phyloP scores from a whole-genome alignment of 2,329 filamentous ascomycete species.

The Lecanicillium sp. region DNA sequence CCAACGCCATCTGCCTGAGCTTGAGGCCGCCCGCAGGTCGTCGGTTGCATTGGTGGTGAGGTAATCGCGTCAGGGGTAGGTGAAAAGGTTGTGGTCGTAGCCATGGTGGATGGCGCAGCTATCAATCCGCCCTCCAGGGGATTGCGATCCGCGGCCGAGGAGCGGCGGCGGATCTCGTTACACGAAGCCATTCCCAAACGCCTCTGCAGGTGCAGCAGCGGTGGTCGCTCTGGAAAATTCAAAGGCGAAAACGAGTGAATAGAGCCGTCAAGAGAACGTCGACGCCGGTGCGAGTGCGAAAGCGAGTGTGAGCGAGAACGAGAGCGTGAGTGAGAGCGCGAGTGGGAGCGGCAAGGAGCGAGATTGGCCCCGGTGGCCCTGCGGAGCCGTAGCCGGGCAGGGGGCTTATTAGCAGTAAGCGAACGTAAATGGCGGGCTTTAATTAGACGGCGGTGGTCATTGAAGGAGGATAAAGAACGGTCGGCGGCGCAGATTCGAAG shows the following conservation, averaged over 20 bases:
- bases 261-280: slow-evolving; percentile 21
- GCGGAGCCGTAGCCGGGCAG: slow-evolving; percentile 30
- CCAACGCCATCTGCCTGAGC: too few species aligned
- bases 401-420: slow-evolving; percentile 31
- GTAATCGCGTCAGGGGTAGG: slow-evolving; percentile 20
- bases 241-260: slow-evolving; percentile 10
- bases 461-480: slow-evolving; percentile 35
- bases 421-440: slow-evolving; percentile 28
- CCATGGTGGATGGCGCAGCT: slow-evolving; percentile 15
- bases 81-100: slow-evolving; percentile 16
- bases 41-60: slow-evolving; percentile 21
- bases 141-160: slow-evolving; percentile 28
- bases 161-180: slow-evolving; percentile 31
- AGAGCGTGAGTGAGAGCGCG: slow-evolving; percentile 12
- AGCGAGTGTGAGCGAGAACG: slow-evolving; percentile 20
- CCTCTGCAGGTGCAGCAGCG: slow-evolving; percentile 1
- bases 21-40: slow-evolving; percentile 5
- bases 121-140: slow-evolving; percentile 11
- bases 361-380: slow-evolving; percentile 17
- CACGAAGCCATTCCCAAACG: slow-evolving; percentile 24
- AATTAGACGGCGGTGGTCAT: slow-evolving; percentile 34
- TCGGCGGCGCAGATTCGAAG: slow-evolving; percentile 38
- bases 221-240: neutral
- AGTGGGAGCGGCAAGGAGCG: slow-evolving; percentile 2
- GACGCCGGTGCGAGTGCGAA: slow-evolving; percentile 17